Conservation (phyloP, 202 grass and related monocot species). For the Setaria italica region DNA sequence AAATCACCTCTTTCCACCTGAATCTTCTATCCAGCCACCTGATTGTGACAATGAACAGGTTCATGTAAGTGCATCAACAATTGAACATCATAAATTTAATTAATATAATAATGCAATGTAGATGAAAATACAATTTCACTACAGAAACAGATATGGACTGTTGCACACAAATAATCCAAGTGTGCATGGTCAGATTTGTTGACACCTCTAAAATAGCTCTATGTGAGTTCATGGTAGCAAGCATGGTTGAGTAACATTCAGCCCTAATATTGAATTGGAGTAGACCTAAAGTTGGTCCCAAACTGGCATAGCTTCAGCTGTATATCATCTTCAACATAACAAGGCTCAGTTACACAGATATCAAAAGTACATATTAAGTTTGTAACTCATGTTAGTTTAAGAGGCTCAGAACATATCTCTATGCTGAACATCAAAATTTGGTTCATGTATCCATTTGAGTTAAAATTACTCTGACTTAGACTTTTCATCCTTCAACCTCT, state of each 20-base stretch:
- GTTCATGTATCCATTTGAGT: not conserved
- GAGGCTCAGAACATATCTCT: not conserved
- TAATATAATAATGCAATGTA: not conserved
- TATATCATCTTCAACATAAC: not conserved
- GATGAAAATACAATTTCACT: not conserved
- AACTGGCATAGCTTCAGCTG: not conserved
- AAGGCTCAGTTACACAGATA: not conserved
- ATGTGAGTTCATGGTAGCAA: not conserved
- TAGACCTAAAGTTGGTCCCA: not conserved
- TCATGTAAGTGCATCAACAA: not conserved
- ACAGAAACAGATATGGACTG: not conserved
- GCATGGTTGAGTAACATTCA: not conserved
- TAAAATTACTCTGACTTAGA: not conserved
- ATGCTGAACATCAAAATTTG: not conserved
- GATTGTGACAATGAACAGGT: slow-evolving; percentile 11
- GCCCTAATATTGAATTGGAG: not conserved
- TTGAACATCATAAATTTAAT: not conserved
- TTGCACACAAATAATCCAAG: not conserved
- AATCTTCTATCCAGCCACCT: slow-evolving; percentile 38
- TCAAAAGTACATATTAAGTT: slow-evolving; percentile 3
- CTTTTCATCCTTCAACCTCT: not conserved
- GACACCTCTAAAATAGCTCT: not conserved
- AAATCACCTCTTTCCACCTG: not conserved
- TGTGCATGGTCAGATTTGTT: not conserved
- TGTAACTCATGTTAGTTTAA: slow-evolving; percentile 2